A percentile compares a stretch with the other conserved stretches of the same genome.
phyloP scores from a whole-genome alignment of 495 filamentous ascomycete species.

The Immersiella caudata region DNA sequence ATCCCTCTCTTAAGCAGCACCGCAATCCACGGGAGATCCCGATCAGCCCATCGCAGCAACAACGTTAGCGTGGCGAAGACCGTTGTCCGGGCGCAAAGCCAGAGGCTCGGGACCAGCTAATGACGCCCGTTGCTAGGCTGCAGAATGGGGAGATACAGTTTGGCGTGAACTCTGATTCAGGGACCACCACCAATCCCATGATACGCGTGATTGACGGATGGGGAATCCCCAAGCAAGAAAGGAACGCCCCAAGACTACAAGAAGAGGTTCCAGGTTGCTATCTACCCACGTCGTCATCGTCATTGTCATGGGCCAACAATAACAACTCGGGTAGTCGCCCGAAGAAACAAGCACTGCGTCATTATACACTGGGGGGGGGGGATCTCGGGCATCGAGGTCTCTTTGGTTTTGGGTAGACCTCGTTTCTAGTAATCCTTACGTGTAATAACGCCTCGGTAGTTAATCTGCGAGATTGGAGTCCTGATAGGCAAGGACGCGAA shows the following conservation, averaged over 20 bases:
- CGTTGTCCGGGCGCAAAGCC: not conserved
- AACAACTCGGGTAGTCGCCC: too few species aligned
- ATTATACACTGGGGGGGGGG: too few species aligned
- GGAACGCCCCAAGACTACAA: too few species aligned
- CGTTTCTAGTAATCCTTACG: not conserved
- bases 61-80: conserved; percentile 2
- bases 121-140: not conserved
- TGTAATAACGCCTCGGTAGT: not conserved
- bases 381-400: not conserved
- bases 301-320: too few species aligned
- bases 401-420: not conserved
- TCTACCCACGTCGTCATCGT: too few species aligned
- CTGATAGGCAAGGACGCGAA: too few species aligned
- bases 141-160: not conserved
- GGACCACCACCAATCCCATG: too few species aligned
- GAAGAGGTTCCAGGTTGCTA: too few species aligned
- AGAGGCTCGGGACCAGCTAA: not conserved
- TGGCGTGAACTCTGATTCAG: too few species aligned
- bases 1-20: not conserved
- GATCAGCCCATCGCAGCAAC: not conserved
- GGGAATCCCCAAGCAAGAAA: too few species aligned
- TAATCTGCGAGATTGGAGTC: not conserved
- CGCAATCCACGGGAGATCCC: not conserved
- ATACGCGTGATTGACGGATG: too few species aligned
- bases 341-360: not conserved